Base-by-base conservation (phyloP, 768 basidiomycete genomes). In the Auriscalpium microsporum region DNA sequence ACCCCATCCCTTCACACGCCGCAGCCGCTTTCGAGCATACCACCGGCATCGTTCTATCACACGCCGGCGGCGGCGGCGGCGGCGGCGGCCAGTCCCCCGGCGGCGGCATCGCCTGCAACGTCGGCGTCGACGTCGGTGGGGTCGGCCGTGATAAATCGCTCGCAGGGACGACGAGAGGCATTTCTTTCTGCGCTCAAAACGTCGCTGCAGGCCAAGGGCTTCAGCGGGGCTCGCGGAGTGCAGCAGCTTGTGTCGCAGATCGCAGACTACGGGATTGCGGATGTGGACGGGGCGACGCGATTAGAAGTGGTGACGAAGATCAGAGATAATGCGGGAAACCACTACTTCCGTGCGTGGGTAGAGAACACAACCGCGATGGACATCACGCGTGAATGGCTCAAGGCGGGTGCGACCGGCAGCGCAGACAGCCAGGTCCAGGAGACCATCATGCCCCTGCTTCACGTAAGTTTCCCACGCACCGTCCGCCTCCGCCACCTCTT, bases 341-440 rank as follows among this genome's bases (percentile, higher is more conserved):
- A 89, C 63, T 93, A 92, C 65, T 91, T 87, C 67, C 82, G 87
- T 45, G 89, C 88, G 5, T 92, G 90, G 89, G 78, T 82, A 14
- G 89, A 90, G 67, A 90, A 87, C 66, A n/a, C 65, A 45, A 68
- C 69, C 40, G 90, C 88, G 16, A 83, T 92, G 73, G 87, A 87
- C 57, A 77, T 91, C 37, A 81, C 87, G 45, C 78, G 87, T 49
- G 87, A 88, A 61, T 93, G 90, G 90, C 71, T 93, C 56, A 88
- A 84, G 71, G 75, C 84, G 1, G 86, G 80, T 21, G 79, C 81
- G 55, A 74, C 76, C 33, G 78, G 75, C 48, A 81, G 80, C 57
- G 73, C 67, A 54, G 82, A 84, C 55, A 72, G 66, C 54, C 71
- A 77, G 58, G 67, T 84, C 56, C 77, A 80, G 51, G 86, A 90